These are phyloP conservation scores for Cantharellus anzutake DNA, from an alignment of 768 basidiomycete species.

Conservation along the genomic window DNA sequence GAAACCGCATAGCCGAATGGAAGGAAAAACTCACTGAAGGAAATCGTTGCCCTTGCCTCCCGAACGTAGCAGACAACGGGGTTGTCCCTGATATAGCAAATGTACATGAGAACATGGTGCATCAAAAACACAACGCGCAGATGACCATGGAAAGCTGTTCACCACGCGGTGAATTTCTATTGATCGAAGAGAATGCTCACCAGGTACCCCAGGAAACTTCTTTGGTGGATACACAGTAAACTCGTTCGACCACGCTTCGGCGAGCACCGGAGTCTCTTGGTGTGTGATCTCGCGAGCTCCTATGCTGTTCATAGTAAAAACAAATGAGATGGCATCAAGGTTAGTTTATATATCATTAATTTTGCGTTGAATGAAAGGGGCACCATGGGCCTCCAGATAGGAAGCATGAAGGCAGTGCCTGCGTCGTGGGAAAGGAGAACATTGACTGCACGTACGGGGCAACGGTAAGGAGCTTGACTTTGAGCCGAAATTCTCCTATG, in stretches of 20 bases:
- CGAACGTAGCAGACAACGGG: slow-evolving; percentile 71
- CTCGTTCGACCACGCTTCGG: slow-evolving; percentile 63
- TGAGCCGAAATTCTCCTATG: slow-evolving; percentile 64
- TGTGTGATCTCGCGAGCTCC: slow-evolving; percentile 19
- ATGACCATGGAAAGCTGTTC: background rate
- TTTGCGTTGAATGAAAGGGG: no score
- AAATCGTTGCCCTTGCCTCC: slow-evolving; percentile 78
- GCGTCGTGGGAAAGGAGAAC: background rate
- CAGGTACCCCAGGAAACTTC: slow-evolving; percentile 86
- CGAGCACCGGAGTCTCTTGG: slow-evolving; percentile 40
- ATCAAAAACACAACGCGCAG: background rate
- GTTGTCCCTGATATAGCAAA: slow-evolving; percentile 29
- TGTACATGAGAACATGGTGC: background rate
- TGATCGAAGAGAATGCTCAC: slow-evolving; percentile 19
- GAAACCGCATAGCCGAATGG: background rate
- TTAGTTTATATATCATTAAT: background rate
- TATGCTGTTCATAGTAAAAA: background rate
- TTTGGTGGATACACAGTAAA: slow-evolving; percentile 87
- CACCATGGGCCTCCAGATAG: no score
- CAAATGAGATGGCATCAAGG: background rate
- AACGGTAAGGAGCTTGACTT: slow-evolving; percentile 77
- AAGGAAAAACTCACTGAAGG: slow-evolving; percentile 38
- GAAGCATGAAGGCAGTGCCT: no score
- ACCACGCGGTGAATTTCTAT: background rate
- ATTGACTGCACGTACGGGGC: slow-evolving; percentile 49